Evolutionary conservation across 169 alveolate species (phyloP), one percentile per base, ranked within the genome.

Genomic region (Toxoplasma gondii): DNA sequence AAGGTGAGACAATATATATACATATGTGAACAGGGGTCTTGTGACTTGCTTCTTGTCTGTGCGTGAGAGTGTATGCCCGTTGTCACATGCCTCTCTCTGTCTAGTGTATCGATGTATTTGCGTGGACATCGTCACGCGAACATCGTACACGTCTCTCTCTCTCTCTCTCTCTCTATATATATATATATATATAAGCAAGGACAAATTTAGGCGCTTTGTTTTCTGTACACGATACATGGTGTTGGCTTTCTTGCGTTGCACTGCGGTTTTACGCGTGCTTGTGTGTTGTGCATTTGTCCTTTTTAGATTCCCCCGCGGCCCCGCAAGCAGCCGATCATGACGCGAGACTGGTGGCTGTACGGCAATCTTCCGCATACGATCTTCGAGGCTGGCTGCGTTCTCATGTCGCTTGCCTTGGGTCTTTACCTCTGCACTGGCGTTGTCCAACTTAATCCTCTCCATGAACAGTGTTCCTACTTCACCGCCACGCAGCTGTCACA

Each of bases 281-380:
- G 24, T 4, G 74, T 27, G 74, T 1, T 64, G 74, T 31, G 74
- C 74, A 1, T 22, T 27, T 19, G 34, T 64, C 0, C 17, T 41
- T 24, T 86, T 27, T 67, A 90, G 96, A 96, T 96, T 82, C 98
- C 98, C 31, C 99, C 99, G 16, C 96, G 99, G 70, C 98, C 97
- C 53, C 96, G 97, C 80, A 96, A 96, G 91, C 97, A 97, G 92
- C 99, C 98, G 24, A 97, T 98, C 93, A 98, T 98, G 99, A 98
- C 99, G 34, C 95, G 97, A 83, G 97, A 96, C 83, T 98, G 99
- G 99, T 98, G 99, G 99, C 80, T 98, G 41, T 97, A 94, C 93
- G 99, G 99, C 84, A 98, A 97, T 93, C 45, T 98, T 2, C 99
- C 99, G 29, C 99, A 98, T 96, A 97, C 99, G 29, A 92, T 98